Base-by-base conservation (phyloP, 202 grass and related monocot species). In the Sporobolus alterniflorus region DNA sequence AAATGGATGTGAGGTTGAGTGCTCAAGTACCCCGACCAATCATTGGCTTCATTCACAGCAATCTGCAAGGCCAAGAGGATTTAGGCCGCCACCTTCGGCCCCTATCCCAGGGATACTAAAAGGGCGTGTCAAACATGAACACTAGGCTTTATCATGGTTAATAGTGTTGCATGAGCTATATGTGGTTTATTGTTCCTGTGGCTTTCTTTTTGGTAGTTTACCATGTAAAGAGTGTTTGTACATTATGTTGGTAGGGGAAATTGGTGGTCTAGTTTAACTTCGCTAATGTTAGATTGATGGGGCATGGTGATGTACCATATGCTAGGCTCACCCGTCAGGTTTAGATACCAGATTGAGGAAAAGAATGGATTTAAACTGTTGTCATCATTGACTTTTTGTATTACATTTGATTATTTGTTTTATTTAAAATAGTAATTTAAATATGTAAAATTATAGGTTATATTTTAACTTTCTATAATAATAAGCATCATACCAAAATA, bases 91-190 rank as follows among this genome's bases (percentile, higher is more conserved):
- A 11, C 86, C 74, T 31, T 92, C 91, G 6, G 81, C 93, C 14
- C 89, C 97, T 68, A 88, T 94, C 86, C 93, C 97, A 54, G 93
- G 93, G 79, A 99, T 99, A 88, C 80, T 99, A 43, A 99, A 96
- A 83, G 87, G 93, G 18, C 93, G 89, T 2, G 71, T 91, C 31
- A 99, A 99, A 84, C 90, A 94, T 84, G 97, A 99, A 85, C 85
- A 88, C 49, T 96, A 94, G 79, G 48, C 6, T 6, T 60, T 67
- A 14, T 46, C 25, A 42, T 39, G 28, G n/a, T 43, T 43, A 43
- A 1, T 15, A 40, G 39, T 42, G 34, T 41, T 40, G 33, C 39
- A 25, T 68, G 65, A 44, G 65, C 64, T 24, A 42, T 67, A 42
- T 67, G 9, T 67, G 64, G 64, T 78, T 51, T 57, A 64, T 69